Evolutionary conservation across 2,329 filamentous ascomycete species (phyloP).

Genomic region (Scedosporium apiospermum): DNA sequence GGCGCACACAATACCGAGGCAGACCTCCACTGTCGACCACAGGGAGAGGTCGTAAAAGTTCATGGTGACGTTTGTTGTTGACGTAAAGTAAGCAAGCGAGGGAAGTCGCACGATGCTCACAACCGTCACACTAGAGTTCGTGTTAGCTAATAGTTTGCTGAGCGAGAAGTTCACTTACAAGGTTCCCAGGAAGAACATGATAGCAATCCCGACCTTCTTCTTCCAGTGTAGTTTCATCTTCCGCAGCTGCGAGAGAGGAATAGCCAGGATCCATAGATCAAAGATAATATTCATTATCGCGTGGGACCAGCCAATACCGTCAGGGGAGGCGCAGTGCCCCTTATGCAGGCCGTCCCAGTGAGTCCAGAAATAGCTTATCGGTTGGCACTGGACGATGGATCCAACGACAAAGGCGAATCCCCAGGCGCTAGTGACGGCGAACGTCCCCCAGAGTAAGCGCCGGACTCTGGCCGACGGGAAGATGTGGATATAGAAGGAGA

Average conservation of each 20-base stretch:
- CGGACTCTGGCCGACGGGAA: slow-evolving; percentile 28
- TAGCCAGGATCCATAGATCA: slow-evolving; percentile 36
- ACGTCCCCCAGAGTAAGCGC: slow-evolving; percentile 26
- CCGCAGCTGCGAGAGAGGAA: slow-evolving; percentile 32
- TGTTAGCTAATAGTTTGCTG: slow-evolving; percentile 5
- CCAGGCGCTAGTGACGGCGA: slow-evolving; percentile 23
- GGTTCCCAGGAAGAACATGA: slow-evolving; percentile 35
- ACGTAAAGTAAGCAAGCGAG: slow-evolving; percentile 16
- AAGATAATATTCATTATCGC: slow-evolving; percentile 36
- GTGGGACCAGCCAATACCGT: slow-evolving; percentile 34
- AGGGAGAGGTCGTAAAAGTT: slow-evolving; percentile 16
- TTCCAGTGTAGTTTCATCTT: slow-evolving; percentile 28
- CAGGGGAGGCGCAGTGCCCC: slow-evolving; percentile 35
- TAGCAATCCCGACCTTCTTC: slow-evolving; percentile 31
- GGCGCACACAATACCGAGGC: slow-evolving; percentile 22
- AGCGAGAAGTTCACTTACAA: slow-evolving; percentile 18
- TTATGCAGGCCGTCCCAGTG: slow-evolving; percentile 36
- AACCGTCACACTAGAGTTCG: slow-evolving; percentile 16
- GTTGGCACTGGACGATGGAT: slow-evolving; percentile 35
- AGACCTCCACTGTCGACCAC: slow-evolving; percentile 23
- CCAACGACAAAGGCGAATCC: slow-evolving; percentile 28
- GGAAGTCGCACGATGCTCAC: slow-evolving; percentile 21
- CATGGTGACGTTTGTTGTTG: slow-evolving; percentile 19
- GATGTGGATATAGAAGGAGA: slow-evolving; percentile 41
- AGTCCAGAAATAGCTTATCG: slow-evolving; percentile 38